phyloP scores from a whole-genome alignment of 208 protist genomes.

The Leishmania mexicana region DNA sequence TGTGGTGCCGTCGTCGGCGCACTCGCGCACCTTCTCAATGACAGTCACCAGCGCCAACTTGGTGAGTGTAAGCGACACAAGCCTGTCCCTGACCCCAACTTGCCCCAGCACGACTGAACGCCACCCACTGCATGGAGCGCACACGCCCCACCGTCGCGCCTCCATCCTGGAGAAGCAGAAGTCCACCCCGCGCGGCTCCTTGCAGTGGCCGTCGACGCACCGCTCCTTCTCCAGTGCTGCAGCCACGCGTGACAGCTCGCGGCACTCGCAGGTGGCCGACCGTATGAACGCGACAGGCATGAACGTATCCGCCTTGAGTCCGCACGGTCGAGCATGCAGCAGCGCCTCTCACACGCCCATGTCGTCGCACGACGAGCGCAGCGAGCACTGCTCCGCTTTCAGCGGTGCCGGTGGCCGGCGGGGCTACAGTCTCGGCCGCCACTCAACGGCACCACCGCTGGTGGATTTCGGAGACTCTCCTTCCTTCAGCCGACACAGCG shows the following conservation, averaged over 20 bases:
- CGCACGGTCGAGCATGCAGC: slow-evolving; percentile 14
- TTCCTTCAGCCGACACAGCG: slow-evolving; percentile 27
- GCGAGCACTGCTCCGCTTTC: slow-evolving; percentile 12
- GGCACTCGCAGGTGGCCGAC: slow-evolving; percentile 29
- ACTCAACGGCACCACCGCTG: slow-evolving; percentile 19
- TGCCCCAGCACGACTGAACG: not conserved
- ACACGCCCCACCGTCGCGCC: slow-evolving; percentile 22
- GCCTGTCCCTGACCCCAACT: not conserved
- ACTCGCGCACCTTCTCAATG: slow-evolving; percentile 10
- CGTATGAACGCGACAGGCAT: slow-evolving; percentile 7
- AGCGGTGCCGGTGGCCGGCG: slow-evolving; percentile 1
- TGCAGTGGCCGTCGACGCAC: slow-evolving; percentile 49
- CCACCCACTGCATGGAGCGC: not conserved
- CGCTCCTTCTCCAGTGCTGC: slow-evolving; percentile 41
- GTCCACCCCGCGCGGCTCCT: slow-evolving; percentile 27
- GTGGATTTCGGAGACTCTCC: slow-evolving; percentile 33
- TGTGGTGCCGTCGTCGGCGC: slow-evolving; percentile 1
- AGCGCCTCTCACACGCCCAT: slow-evolving; percentile 27
- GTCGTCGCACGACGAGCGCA: slow-evolving; percentile 19
- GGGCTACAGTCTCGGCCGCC: slow-evolving; percentile 8
- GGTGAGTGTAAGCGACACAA: slow-evolving; percentile 15
- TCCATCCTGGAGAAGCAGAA: slow-evolving; percentile 31
- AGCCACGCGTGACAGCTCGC: slow-evolving; percentile 42
- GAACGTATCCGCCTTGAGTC: not conserved
- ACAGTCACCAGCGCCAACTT: slow-evolving; percentile 27